These are phyloP conservation scores for Pleurotus tuoliensis DNA, from an alignment of 768 basidiomycete genomes.

Conservation along the genomic window DNA sequence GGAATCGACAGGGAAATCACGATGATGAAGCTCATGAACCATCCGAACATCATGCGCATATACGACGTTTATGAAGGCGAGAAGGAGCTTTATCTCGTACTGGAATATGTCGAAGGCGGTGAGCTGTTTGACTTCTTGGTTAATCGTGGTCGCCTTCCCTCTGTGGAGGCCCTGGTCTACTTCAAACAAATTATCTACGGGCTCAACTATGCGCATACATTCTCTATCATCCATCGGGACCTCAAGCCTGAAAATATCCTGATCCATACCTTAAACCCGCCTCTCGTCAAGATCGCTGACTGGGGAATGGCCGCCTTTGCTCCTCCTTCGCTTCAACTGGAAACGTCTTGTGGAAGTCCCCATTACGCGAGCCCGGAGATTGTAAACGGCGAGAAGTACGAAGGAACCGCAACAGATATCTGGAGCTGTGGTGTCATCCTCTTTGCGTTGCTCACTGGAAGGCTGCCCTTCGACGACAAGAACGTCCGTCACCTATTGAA, in stretches of 20 bases:
- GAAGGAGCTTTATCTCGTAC: constrained; percentile 84
- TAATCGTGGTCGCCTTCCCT: constrained; percentile 76
- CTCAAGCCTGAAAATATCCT: constrained; percentile 98
- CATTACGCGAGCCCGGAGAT: constrained; percentile 98
- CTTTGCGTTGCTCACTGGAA: constrained; percentile 83
- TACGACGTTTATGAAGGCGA: constrained; percentile 96
- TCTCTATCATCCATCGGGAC: constrained; percentile 97
- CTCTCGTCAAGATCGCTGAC: constrained; percentile 92
- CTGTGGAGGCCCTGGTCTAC: constrained; percentile 81
- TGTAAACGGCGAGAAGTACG: constrained; percentile 85
- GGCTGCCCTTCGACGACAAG: constrained; percentile 93
- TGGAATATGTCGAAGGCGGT: constrained; percentile 95
- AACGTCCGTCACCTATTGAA: constrained; percentile 70
- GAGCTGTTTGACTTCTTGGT: constrained; percentile 97
- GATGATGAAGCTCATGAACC: constrained; percentile 99
- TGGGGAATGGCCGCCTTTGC: constrained; percentile 99
- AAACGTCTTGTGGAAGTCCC: constrained; percentile 94
- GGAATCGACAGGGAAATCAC: constrained; percentile 93
- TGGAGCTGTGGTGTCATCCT: constrained; percentile 97
- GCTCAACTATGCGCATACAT: constrained; percentile 94
- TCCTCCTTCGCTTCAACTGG: constrained; percentile 76
- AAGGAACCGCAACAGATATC: constrained; percentile 88
- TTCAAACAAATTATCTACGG: constrained; percentile 96
- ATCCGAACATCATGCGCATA: constrained; percentile 93
- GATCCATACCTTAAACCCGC: constrained; percentile 75